Conservation (phyloP, 2,329 filamentous ascomycete genomes). For the Penicillium sp. region DNA sequence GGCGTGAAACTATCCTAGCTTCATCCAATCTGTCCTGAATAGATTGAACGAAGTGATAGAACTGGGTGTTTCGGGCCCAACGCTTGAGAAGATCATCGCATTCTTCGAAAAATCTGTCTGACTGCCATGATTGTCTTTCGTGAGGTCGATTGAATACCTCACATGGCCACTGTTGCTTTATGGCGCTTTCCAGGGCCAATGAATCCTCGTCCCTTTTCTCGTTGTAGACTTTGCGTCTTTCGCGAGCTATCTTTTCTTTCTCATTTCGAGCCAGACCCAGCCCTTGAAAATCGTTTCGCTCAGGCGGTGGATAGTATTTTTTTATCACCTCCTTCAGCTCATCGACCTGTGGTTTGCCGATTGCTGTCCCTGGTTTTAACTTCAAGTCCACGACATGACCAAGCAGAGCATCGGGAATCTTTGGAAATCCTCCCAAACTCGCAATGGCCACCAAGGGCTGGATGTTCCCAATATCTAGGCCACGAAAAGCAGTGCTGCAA, state of each 20-base stretch:
- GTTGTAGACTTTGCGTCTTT: background rate
- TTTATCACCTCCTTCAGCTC: background rate
- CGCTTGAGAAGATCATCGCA: background rate
- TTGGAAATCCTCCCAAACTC: conserved; percentile 1
- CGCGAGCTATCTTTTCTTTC: background rate
- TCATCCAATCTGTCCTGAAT: conserved; percentile 1
- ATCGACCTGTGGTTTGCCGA: background rate
- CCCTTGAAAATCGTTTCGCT: background rate
- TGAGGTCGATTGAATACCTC: background rate
- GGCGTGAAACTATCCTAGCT: background rate
- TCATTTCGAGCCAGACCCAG: background rate
- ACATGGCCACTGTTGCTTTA: conserved; percentile 7
- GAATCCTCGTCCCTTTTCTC: background rate
- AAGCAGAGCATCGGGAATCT: background rate
- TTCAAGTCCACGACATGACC: background rate
- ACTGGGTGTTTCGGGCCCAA: background rate
- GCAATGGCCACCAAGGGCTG: background rate
- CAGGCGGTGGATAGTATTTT: conserved; percentile 13
- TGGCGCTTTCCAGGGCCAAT: background rate
- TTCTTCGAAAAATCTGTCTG: background rate
- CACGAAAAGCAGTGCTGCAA: conserved; percentile 24
- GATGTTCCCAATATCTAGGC: background rate
- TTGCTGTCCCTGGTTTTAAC: background rate
- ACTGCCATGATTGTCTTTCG: background rate
- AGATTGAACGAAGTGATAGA: background rate